Conservation (phyloP, 768 basidiomycete genomes). For the Trametes maxima region DNA sequence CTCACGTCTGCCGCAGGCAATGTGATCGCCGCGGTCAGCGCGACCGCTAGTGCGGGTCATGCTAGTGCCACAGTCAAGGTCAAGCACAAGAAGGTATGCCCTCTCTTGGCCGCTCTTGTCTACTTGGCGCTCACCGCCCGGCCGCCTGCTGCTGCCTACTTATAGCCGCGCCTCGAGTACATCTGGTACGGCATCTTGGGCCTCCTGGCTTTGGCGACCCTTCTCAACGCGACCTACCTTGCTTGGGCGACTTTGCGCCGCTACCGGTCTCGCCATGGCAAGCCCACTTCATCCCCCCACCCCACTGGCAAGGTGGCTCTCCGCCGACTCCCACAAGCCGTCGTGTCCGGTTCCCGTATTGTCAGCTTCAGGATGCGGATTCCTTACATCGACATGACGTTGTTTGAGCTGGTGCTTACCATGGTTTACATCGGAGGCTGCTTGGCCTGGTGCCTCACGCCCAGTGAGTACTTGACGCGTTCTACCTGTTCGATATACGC, state of each 20-base stretch:
- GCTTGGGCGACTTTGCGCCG: constrained; percentile 25
- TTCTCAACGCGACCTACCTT: constrained; percentile 23
- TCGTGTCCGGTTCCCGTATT: constrained; percentile 31
- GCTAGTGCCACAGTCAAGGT: neutral
- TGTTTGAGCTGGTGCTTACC: constrained; percentile 34
- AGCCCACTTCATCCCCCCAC: neutral
- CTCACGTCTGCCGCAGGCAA: neutral
- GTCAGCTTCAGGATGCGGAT: constrained; percentile 33
- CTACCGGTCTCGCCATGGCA: neutral
- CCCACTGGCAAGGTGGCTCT: constrained; percentile 20
- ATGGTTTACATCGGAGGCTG: constrained; percentile 32
- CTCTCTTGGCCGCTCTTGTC: neutral
- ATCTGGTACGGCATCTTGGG: constrained; percentile 3
- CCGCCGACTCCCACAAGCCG: constrained; percentile 29
- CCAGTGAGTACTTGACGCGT: constrained; percentile 27
- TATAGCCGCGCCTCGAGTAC: neutral
- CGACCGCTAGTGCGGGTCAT: neutral
- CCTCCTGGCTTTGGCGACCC: constrained; percentile 21
- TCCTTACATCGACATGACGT: constrained; percentile 27
- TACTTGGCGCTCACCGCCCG: neutral
- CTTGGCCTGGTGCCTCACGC: constrained; percentile 34
- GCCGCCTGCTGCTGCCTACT: neutral
- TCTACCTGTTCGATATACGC: neutral
- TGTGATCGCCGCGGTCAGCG: neutral
- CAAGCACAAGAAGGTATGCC: constrained; percentile 8